Conservation (phyloP, 805 yeast genomes). For the Vanderwaltozyma verrucispora region DNA sequence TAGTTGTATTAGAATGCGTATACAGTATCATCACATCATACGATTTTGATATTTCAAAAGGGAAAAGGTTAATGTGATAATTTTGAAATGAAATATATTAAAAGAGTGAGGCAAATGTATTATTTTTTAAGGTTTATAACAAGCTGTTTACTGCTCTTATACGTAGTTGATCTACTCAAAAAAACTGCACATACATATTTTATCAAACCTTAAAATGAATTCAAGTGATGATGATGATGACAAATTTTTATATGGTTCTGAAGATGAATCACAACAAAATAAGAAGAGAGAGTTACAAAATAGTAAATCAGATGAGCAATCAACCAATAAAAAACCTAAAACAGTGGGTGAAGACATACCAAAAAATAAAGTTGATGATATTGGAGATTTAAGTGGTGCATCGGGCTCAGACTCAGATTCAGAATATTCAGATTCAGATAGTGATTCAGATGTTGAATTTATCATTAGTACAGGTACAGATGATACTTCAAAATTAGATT, state of each 20-base stretch:
- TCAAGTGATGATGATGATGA: conserved; percentile 29
- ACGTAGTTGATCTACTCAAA: too few species aligned
- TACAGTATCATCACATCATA: too few species aligned
- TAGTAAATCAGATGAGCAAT: not conserved
- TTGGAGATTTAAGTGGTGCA: conserved; percentile 29
- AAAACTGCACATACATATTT: too few species aligned
- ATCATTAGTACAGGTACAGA: conserved; percentile 46
- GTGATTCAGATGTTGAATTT: conserved; percentile 70
- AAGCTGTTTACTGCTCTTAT: too few species aligned
- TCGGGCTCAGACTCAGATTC: conserved; percentile 37
- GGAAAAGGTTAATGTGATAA: too few species aligned
- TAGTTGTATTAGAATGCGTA: too few species aligned
- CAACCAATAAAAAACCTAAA: conserved; percentile 6
- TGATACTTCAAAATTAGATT: conserved; percentile 19
- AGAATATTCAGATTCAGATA: conserved; percentile 31
- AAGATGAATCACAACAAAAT: conserved; percentile 16
- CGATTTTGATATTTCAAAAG: too few species aligned
- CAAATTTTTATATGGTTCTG: conserved; percentile 27
- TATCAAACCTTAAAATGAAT: conserved; percentile 11
- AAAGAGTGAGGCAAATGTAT: too few species aligned
- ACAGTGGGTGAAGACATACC: conserved; percentile 2
- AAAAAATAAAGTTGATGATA: conserved; percentile 10
- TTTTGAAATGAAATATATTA: too few species aligned
- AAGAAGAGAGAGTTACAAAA: conserved; percentile 1
- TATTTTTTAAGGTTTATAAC: too few species aligned